phyloP scores from a whole-genome alignment of 345 rosid genomes.

The Heritiera littoralis region DNA sequence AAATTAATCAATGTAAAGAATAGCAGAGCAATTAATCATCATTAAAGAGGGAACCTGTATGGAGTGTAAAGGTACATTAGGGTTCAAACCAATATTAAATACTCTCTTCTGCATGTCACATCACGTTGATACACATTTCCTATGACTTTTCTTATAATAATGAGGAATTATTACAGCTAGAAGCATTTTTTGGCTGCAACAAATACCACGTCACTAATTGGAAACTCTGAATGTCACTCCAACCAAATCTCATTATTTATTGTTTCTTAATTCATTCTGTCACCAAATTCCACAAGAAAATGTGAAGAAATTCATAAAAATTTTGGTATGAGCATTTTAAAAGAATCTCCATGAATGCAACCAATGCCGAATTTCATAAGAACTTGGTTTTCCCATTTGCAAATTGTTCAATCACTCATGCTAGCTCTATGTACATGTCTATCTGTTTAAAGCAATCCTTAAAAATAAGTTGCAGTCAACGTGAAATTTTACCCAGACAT shows the following conservation, averaged over 20 bases:
- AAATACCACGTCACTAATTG: background rate
- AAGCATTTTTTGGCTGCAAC: background rate
- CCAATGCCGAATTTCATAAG: background rate
- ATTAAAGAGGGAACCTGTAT: background rate
- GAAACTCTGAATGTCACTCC: background rate
- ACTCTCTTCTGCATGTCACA: background rate
- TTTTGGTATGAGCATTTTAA: background rate
- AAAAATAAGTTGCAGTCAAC: background rate
- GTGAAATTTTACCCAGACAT: background rate
- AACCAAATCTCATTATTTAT: background rate
- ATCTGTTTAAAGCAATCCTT: background rate
- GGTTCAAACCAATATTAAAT: background rate
- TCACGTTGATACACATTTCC: background rate
- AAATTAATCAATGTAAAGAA: background rate
- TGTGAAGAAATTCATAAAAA: background rate
- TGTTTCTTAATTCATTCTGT: background rate
- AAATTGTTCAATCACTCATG: background rate
- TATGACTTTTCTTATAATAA: background rate
- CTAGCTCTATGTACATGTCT: background rate
- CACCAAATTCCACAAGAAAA: background rate
- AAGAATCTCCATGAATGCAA: background rate
- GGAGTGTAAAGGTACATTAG: background rate
- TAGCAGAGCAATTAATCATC: background rate
- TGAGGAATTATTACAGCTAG: background rate
- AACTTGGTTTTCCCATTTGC: background rate